phyloP scores from a whole-genome alignment of 495 filamentous ascomycete species.

The Lasiosphaeria miniovina region DNA sequence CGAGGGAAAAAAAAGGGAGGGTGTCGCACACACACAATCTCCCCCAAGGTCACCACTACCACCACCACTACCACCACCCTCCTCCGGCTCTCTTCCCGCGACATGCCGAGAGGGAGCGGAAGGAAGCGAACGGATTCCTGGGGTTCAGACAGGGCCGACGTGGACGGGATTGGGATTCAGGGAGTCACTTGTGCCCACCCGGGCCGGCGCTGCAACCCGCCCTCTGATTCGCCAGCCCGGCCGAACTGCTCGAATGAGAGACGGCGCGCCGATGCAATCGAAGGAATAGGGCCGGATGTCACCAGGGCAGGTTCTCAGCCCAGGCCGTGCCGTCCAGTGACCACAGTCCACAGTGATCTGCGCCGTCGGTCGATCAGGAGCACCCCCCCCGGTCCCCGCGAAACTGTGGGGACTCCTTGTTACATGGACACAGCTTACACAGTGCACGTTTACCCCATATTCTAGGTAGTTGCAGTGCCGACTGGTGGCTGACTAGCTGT shows the following conservation, averaged over 20 bases:
- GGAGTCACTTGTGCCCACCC: not conserved
- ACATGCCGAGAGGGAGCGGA: too few species aligned
- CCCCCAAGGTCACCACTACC: too few species aligned
- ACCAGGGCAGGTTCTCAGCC: slow-evolving; percentile 11
- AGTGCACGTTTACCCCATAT: too few species aligned
- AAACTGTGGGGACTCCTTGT: not conserved
- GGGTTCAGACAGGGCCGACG: not conserved
- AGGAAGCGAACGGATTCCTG: too few species aligned
- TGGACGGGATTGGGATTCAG: slow-evolving; percentile 14
- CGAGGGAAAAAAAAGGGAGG: too few species aligned
- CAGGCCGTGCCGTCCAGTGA: slow-evolving; percentile 2
- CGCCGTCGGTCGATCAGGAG: not conserved
- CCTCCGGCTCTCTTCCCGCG: too few species aligned
- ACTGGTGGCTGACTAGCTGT: too few species aligned
- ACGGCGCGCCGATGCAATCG: slow-evolving; percentile 9
- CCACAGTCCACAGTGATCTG: not conserved
- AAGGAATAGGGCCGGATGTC: slow-evolving; percentile 28
- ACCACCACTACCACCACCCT: too few species aligned
- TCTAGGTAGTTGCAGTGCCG: too few species aligned
- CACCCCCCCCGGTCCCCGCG: not conserved
- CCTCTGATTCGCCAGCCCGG: slow-evolving; percentile 25
- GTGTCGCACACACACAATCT: too few species aligned
- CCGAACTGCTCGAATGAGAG: slow-evolving; percentile 4
- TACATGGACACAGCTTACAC: not conserved
- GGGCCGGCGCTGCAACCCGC: not conserved